A percentile compares a stretch with the other conserved stretches of the same genome.
Conservation (phyloP, 208 protist species). For the Leptomonas seymouri region DNA sequence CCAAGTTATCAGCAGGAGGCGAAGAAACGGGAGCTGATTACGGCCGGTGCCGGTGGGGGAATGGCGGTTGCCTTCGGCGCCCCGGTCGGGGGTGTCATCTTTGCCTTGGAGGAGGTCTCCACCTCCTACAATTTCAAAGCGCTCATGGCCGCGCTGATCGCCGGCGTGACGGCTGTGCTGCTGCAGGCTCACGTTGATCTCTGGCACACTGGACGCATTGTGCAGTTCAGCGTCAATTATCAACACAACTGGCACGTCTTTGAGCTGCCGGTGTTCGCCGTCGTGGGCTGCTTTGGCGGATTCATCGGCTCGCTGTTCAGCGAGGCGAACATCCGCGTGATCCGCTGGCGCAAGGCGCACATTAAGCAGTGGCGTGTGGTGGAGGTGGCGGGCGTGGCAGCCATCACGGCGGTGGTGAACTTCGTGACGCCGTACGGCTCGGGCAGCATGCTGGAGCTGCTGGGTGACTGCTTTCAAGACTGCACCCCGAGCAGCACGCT, state of each 20-base stretch:
- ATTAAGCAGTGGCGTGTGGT: constrained; percentile 72
- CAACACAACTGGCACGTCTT: constrained; percentile 85
- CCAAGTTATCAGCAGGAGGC: constrained; percentile 59
- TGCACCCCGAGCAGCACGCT: constrained; percentile 53
- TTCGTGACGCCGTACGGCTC: constrained; percentile 70
- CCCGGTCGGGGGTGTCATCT: constrained; percentile 79
- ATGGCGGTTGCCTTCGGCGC: constrained; percentile 84
- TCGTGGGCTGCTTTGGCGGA: constrained; percentile 70
- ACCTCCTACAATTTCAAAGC: constrained; percentile 86
- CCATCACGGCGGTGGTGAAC: constrained; percentile 63
- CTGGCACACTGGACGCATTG: constrained; percentile 75
- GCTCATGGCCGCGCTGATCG: constrained; percentile 89
- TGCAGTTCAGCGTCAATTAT: constrained; percentile 88
- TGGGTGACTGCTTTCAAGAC: constrained; percentile 78
- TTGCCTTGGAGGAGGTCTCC: constrained; percentile 82
- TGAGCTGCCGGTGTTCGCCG: constrained; percentile 69
- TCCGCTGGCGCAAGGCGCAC: constrained; percentile 53
- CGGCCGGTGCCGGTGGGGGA: constrained; percentile 64
- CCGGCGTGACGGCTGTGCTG: constrained; percentile 80
- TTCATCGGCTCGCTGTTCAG: constrained; percentile 74
- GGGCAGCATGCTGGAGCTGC: constrained; percentile 62
- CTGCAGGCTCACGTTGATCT: constrained; percentile 72
- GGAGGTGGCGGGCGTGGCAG: constrained; percentile 62
- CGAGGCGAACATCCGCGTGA: constrained; percentile 57
- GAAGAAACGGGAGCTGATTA: constrained; percentile 72